phyloP scores from a whole-genome alignment of 805 yeast genomes.

The Vanderwaltozyma verrucispora region DNA sequence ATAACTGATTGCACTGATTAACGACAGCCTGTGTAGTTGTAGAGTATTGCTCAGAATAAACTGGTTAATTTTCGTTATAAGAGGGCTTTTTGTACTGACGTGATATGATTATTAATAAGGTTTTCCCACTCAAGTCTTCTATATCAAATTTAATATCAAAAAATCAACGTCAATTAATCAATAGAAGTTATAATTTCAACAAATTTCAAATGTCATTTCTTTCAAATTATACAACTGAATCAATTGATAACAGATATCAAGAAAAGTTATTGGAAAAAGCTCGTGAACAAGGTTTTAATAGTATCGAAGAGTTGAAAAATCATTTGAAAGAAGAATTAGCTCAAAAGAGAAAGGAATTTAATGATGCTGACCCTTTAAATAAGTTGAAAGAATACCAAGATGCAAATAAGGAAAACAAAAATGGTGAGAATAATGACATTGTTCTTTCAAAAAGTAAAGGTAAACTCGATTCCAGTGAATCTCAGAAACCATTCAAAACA shows the following conservation, averaged over 20 bases:
- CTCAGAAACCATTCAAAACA: conserved; percentile 54
- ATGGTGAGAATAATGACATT: too few species aligned
- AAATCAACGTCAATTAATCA: background rate
- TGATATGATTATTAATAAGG: background rate
- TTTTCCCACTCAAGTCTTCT: background rate
- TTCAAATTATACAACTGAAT: background rate
- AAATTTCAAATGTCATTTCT: conserved; percentile 1
- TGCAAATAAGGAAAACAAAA: conserved; percentile 27
- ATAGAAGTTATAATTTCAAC: background rate
- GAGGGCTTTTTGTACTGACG: too few species aligned
- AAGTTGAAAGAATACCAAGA: conserved; percentile 55
- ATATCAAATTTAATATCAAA: too few species aligned
- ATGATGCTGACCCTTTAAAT: conserved; percentile 56
- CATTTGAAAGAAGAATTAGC: conserved; percentile 54
- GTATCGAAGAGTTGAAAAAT: conserved; percentile 49
- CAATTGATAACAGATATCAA: conserved; percentile 19
- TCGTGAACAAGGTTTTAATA: conserved; percentile 22
- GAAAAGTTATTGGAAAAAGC: conserved; percentile 32
- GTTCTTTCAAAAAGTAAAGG: too few species aligned
- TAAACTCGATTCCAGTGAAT: conserved; percentile 31
- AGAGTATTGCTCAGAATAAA: too few species aligned
- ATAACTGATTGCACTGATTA: too few species aligned
- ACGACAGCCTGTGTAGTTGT: too few species aligned
- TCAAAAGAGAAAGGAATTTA: conserved; percentile 43
- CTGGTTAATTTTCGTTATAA: too few species aligned